phyloP scores from a whole-genome alignment of 1,284 basidiomycete genomes.

The Kwoniella shivajii region DNA sequence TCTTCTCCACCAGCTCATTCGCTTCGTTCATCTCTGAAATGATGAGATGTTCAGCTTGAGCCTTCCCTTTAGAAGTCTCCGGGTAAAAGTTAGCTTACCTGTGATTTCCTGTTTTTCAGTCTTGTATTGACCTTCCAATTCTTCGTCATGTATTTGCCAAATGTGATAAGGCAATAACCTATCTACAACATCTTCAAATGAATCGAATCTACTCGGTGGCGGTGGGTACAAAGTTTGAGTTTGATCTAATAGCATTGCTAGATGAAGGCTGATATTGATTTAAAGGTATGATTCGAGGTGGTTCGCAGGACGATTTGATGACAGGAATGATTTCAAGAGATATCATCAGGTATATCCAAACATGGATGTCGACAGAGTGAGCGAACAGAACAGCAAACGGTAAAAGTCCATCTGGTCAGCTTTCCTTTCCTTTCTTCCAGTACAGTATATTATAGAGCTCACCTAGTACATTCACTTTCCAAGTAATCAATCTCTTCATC shows the following conservation, averaged over 20 bases:
- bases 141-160: conserved; percentile 48
- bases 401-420: background rate
- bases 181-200: conserved; percentile 40
- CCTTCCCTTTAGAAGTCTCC: too few relatives aligned
- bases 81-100: conserved; percentile 12
- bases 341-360: background rate
- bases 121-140: conserved; percentile 26
- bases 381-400: background rate
- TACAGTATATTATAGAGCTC: background rate
- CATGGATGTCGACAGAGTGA: background rate
- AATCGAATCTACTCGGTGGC: conserved; percentile 30
- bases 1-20: conserved; percentile 19
- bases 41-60: background rate
- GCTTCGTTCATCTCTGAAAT: conserved; percentile 29
- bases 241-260: conserved; percentile 44
- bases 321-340: background rate
- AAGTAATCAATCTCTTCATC: conserved; percentile 20
- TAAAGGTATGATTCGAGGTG: too few relatives aligned
- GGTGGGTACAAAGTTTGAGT: conserved; percentile 33
- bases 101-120: conserved; percentile 12
- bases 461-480: conserved; percentile 13
- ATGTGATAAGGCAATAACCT: conserved; percentile 49
- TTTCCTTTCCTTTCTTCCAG: background rate
- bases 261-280: conserved; percentile 39
- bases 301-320: too few relatives aligned